Evolutionary conservation across 2,329 filamentous ascomycete species (phyloP), one percentile per base, ranked within the genome.

Genomic region (Verticillium albo-atrum): DNA sequence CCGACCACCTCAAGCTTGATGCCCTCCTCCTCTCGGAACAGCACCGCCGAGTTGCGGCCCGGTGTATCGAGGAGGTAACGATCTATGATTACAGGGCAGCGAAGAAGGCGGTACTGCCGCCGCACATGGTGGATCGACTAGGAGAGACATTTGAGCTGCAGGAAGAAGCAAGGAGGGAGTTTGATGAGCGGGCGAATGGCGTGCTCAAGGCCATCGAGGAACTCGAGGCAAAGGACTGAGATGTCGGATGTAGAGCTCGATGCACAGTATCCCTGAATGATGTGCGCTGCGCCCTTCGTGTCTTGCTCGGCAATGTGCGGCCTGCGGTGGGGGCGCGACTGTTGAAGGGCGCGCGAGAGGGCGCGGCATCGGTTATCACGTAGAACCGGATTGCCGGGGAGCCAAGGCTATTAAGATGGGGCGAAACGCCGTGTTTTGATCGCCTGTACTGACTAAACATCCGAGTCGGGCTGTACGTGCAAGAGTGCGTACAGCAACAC

Each of bases 11-110:
- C 63, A 72, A 83, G 58, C 71, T 87, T 59, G 81, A 87, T 65
- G 83, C 80, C 55, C 70, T 86, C n/a, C 79, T 97, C 55, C 71
- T 96, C 17, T 96, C 91, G 1, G 90, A 96, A 71, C 77, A 79
- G 42, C 86, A 91, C 67, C 86, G 88, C 67, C 82, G 92, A 23
- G 79, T 86, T 15, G 90, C 91, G 9, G 92, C 92, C 3, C 79
- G 88, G 51, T 89, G 89, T 59, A 79, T 85, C 28, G 93, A 97
- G 73, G 90, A 94, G 65, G 85, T 91, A 60, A 89, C 90, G 10
- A 79, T 91, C 1, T 96, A 95, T 74, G 89, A 96, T 74, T 68
- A 82, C 63, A 64, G 66, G 28, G 62, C 62, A 0, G 74, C 67
- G 1, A 67, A 68, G 56, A 77, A 74, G 68, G 70, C 77, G 2